Evolutionary conservation across 2,329 filamentous ascomycete species (phyloP), one percentile per base, ranked within the genome.

Genomic region (Scytalidium sp.): DNA sequence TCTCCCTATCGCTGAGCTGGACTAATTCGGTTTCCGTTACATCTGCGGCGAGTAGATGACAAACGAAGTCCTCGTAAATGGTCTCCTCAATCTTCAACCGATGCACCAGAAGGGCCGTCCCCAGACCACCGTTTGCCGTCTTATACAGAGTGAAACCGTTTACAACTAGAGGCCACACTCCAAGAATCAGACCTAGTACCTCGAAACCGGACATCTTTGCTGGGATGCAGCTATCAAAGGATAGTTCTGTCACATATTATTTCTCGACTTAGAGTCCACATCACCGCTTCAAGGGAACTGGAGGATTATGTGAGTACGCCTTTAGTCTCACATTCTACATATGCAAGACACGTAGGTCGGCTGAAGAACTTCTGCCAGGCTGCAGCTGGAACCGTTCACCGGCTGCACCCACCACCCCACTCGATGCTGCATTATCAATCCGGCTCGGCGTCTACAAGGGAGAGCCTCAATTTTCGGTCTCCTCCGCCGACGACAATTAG

Each of bases 131-230:
- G n/a, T 51, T 51, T 8, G 41, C 41, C 20, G 9, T 36, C 45
- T 51, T 51, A 32, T 48, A 51, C n/a, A 47, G 10, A 25, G 44
- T 27, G 45, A 47, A 21, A 19, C 25, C 45, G 17, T 51, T 48
- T 19, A 51, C 21, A n/a, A 51, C 29, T 19, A 51, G 10, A 8
- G 49, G 49, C 25, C 36, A 51, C n/a, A 51, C 29, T 3, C 27
- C 49, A 7, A 51, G 21, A 17, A 51, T 29, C 6, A 51, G 23
- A 19, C 49, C 49, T 29, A 51, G 39, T 15, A 39, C 49, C 22
- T 51, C 49, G 27, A 47, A 45, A 7, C 49, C 49, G 5, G 45
- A 47, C 45, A 51, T 51, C 13, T 36, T 36, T 36, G 32, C 15
- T 36, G 13, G 13, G 17, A 36, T 36, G 17, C 17, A n/a, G 13